Percentiles rank a stretch among this genome's conserved stretches.
Conservation (phyloP, 164 flowering plant species). For the Nymphaea colorata region DNA sequence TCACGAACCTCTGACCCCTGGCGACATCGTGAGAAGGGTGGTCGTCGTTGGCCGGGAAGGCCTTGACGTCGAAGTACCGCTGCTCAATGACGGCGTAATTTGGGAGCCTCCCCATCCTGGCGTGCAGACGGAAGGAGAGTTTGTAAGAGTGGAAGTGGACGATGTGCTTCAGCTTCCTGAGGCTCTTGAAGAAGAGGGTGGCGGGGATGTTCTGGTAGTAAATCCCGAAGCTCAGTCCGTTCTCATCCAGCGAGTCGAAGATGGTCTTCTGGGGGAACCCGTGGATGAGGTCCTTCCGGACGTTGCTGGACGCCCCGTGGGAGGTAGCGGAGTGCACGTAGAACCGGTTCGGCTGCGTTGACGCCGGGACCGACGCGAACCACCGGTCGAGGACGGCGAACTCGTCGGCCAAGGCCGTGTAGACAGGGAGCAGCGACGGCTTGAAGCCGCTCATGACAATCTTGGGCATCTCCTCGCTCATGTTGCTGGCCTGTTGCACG, state of each 20-base stretch:
- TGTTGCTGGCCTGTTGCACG: constrained; percentile 60
- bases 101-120: constrained; percentile 55
- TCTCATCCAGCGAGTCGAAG: constrained; percentile 86
- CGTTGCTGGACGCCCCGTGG: constrained; percentile 75
- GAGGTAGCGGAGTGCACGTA: constrained; percentile 93
- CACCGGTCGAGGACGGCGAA: constrained; percentile 83
- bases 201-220: constrained; percentile 97
- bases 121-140: constrained; percentile 56
- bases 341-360: constrained; percentile 94
- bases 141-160: constrained; percentile 53
- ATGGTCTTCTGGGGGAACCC: constrained; percentile 89
- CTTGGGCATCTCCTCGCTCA: constrained; percentile 29
- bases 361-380: constrained; percentile 85
- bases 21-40: constrained; percentile 95
- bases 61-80: constrained; percentile 56
- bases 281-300: constrained; percentile 56
- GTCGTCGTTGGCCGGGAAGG: constrained; percentile 83
- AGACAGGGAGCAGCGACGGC: constrained; percentile 53
- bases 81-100: constrained; percentile 88
- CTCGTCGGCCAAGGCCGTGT: constrained; percentile 59
- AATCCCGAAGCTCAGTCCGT: constrained; percentile 62
- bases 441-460: constrained; percentile 83
- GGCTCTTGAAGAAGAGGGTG: constrained; percentile 60
- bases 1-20: constrained; percentile 78
- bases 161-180: constrained; percentile 71